These are phyloP conservation scores for Bryopsis sp. DNA, from an alignment of 139 green algal species.

Conservation along the genomic window DNA sequence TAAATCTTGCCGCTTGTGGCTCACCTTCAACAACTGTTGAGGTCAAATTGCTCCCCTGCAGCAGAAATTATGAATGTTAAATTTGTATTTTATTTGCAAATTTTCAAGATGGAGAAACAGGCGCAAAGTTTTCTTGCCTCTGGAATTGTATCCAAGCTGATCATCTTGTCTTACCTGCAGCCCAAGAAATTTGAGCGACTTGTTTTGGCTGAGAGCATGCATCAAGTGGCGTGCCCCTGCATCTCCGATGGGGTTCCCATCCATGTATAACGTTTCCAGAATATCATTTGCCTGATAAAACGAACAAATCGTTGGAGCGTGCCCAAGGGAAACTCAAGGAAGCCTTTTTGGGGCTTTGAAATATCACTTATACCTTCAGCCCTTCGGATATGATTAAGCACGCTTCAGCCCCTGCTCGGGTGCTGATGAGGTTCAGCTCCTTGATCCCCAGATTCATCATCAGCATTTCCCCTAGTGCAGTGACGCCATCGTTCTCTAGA, in stretches of 20 bases:
- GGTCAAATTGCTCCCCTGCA: conserved; percentile 46
- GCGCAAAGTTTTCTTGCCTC: no score
- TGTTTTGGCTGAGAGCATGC: conserved; percentile 47
- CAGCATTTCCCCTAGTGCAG: conserved; percentile 25
- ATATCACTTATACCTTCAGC: conserved; percentile 23
- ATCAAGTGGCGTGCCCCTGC: conserved; percentile 54
- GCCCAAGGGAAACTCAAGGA: no score
- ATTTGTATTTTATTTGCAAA: no score
- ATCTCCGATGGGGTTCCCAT: conserved; percentile 54
- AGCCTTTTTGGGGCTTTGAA: background rate
- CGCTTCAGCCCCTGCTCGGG: conserved; percentile 36
- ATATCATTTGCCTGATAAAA: conserved; percentile 27
- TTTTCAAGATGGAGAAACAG: background rate
- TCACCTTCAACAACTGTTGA: conserved; percentile 19
- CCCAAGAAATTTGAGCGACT: conserved; percentile 44
- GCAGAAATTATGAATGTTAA: no score
- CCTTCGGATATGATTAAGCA: conserved; percentile 44
- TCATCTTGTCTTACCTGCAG: conserved; percentile 36
- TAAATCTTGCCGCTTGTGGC: conserved; percentile 37
- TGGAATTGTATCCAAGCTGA: no score
- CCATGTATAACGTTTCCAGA: conserved; percentile 38
- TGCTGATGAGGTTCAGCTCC: conserved; percentile 50
- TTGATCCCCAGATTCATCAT: conserved; percentile 26
- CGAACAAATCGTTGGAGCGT: no score
- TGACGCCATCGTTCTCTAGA: conserved; percentile 35